Evolutionary conservation across 2,329 filamentous ascomycete genomes (phyloP).

Genomic region (Scolecobasidium constrictum): DNA sequence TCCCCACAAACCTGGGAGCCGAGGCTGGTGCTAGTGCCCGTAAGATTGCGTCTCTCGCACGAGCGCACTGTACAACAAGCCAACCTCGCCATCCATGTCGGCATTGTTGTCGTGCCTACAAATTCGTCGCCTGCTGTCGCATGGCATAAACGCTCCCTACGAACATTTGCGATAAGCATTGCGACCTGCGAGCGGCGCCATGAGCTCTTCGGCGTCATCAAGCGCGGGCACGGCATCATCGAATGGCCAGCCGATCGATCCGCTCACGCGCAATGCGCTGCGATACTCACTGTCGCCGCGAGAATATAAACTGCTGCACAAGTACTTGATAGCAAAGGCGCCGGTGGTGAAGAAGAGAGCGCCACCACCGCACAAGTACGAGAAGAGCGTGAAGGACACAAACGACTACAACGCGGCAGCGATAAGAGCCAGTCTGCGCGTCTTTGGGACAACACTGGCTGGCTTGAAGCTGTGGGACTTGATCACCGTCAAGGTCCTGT

Average conservation of each 20-base stretch:
- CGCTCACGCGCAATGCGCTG: conserved; percentile 72
- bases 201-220: conserved; percentile 3
- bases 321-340: conserved; percentile 68
- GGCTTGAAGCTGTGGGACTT: conserved; percentile 37
- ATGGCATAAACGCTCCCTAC: background rate
- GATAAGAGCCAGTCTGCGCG: conserved; percentile 33
- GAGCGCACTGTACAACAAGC: too few relatives aligned
- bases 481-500: conserved; percentile 25
- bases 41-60: too few relatives aligned
- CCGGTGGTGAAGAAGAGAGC: conserved; percentile 44
- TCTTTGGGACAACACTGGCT: conserved; percentile 31
- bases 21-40: too few relatives aligned
- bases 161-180: background rate
- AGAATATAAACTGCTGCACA: conserved; percentile 78
- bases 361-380: conserved; percentile 36
- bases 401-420: conserved; percentile 38
- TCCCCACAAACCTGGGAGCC: too few relatives aligned
- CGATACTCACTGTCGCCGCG: conserved; percentile 74
- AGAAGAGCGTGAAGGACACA: conserved; percentile 34
- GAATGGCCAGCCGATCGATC: conserved; percentile 37
- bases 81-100: too few relatives aligned
- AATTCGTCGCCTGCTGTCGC: background rate
- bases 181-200: conserved; percentile 4
- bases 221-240: conserved; percentile 4
- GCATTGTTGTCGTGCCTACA: too few relatives aligned